Evolutionary conservation across 441 rosid species (phyloP).

Genomic region (Cnidoscolus chayamansa): DNA sequence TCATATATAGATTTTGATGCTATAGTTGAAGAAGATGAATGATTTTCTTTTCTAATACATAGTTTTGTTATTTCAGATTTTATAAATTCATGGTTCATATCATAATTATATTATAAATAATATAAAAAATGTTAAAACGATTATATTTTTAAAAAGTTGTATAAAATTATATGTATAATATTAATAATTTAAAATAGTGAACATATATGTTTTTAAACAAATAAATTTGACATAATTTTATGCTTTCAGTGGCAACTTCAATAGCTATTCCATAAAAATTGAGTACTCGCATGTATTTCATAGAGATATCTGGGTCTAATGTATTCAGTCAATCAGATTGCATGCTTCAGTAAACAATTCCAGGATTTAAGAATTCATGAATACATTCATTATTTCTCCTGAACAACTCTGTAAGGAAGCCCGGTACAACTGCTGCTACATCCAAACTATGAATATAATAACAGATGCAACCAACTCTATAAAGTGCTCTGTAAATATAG

Average conservation of each 20-base stretch:
- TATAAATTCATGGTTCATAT: too few species aligned
- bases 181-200: too few species aligned
- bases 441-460: slow-evolving; percentile 1
- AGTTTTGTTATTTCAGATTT: too few species aligned
- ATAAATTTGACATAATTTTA: neutral
- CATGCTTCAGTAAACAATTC: neutral
- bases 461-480: neutral
- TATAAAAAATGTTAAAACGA: too few species aligned
- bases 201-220: too few species aligned
- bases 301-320: neutral
- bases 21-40: too few species aligned
- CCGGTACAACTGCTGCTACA: neutral
- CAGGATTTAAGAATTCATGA: neutral
- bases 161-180: too few species aligned
- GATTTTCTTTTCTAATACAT: too few species aligned
- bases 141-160: too few species aligned
- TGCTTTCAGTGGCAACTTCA: neutral
- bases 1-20: too few species aligned
- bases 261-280: neutral
- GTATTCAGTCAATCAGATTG: neutral
- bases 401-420: neutral
- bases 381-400: neutral
- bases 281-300: neutral
- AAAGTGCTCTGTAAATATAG: slow-evolving; percentile 14
- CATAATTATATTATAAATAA: too few species aligned